Base-by-base conservation (phyloP, 352 stramenopile species). In the Phytophthora pisi region DNA sequence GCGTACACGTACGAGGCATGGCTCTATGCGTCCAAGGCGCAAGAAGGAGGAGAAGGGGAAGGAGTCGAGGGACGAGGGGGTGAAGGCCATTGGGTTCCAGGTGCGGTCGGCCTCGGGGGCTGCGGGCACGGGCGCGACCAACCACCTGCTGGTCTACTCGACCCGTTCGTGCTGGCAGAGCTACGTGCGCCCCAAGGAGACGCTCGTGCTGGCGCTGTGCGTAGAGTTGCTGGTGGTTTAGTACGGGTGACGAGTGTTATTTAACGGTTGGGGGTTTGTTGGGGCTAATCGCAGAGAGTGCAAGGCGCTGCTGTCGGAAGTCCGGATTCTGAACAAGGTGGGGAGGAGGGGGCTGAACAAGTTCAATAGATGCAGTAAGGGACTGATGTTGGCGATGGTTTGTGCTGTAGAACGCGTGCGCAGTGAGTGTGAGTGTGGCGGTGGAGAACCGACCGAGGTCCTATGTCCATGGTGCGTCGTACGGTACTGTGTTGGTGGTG, bases 241-340 rank as follows among this genome's bases (percentile, higher is more conserved):
- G 0, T 31, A 31, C 3, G 28, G 28, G 28, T 31, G 28, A 31
- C 0, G 28, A 31, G 4, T 9, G 5, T 7, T 50, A 15, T 52
- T 51, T 30, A 20, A 46, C 9, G 31, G 31, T 13, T 38, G 31
- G 7, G 34, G 9, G 5, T 23, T 18, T 40, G 6, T 11, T 62
- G 31, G 0, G 18, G 9, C 0, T 52, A 23, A 23, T 26, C 45
- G 50, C 42, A 92, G 84, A 4, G 76, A 85, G 11, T 59, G 64
- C 5, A 93, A 93, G 73, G 84, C 85, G 50, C 57, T 93, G 51
- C 36, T 93, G 53, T 85, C 82, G 0, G 82, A 93, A 62, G 67
- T 93, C n/a, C 76, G 81, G 28, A 78, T 93, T 34, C 62, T 91
- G 20, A 93, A 93, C 70, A 91, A 91, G 74, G 84, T 85, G 43